Evolutionary conservation across 2,329 filamentous ascomycete species (phyloP), one percentile per base, ranked within the genome.

Genomic region (Alternaria dauci): DNA sequence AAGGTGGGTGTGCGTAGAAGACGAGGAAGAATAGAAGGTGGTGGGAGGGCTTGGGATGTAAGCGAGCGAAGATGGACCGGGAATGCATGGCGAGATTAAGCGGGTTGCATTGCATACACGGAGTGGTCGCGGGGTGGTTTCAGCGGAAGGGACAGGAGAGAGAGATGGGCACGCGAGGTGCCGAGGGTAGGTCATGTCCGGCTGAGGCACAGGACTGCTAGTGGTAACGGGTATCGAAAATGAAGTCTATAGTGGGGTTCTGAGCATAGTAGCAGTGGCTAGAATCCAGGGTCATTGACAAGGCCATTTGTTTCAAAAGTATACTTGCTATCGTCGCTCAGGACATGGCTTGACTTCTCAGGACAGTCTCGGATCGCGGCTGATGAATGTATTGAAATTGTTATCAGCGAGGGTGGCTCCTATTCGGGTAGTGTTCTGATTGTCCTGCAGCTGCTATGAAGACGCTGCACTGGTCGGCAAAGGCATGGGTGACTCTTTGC

Each of bases 151-250:
- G 14, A 36, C 8, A 23, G 34, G 18, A 20, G 8, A 50, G 36
- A 20, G 46, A 25, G 46, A 36, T 20, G 14, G 23, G 32, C 18
- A 50, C 8, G 20, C 20, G 9, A 25, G 46, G 46, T 26, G 34
- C 32, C n/a, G 46, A 38, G 46, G 20, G 46, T 36, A 25, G 20
- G 4, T 6, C 32, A 50, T 36, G 5, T 20, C 38, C 46, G 46
- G 46, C 32, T 26, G 32, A 50, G 32, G 46, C 11, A 50, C 25
- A 20, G 20, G 23, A 50, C 14, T 20, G 3, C 20, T 50, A 7
- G 25, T 38, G 46, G 20, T 26, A 50, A 50, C 30, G 16, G 46
- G 36, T 50, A 50, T 50, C 38, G 46, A 50, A 36, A 36, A 20
- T 26, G 9, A 50, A 50, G 30, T 26, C n/a, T 38, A 36, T 50